phyloP scores from a whole-genome alignment of 1,139 yeast species.

The Kurtzmaniella quercitrusa region DNA sequence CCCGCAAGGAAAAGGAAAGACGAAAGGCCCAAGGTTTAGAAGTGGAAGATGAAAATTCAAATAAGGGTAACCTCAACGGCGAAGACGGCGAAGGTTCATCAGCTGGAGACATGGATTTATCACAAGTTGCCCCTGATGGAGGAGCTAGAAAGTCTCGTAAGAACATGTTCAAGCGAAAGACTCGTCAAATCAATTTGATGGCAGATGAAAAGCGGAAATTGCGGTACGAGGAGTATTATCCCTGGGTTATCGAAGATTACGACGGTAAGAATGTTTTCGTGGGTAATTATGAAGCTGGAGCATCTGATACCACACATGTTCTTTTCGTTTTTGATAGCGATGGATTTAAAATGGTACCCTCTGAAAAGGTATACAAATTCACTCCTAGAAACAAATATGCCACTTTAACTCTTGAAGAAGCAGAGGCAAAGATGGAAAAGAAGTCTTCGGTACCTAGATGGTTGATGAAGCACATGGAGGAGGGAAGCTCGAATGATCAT shows the following conservation, averaged over 20 bases:
- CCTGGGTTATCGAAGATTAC: constrained; percentile 97
- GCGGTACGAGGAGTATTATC: constrained; percentile 92
- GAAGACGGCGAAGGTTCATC: neutral
- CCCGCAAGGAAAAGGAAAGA: constrained; percentile 19
- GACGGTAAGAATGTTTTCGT: constrained; percentile 94
- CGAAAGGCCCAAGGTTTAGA: constrained; percentile 28
- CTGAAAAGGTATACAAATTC: constrained; percentile 88
- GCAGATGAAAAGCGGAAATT: constrained; percentile 79
- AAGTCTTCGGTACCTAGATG: constrained; percentile 82
- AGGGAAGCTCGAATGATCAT: constrained; percentile 41
- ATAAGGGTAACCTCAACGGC: neutral
- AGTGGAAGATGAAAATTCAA: constrained; percentile 8
- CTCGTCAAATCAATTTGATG: constrained; percentile 75
- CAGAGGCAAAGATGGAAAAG: constrained; percentile 91
- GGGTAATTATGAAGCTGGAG: constrained; percentile 94
- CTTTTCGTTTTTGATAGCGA: constrained; percentile 79
- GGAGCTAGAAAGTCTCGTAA: constrained; percentile 73
- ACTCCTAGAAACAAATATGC: constrained; percentile 93
- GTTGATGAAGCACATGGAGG: constrained; percentile 89
- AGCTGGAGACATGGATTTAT: constrained; percentile 43
- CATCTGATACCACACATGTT: constrained; percentile 76
- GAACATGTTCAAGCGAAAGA: constrained; percentile 68
- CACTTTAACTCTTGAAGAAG: constrained; percentile 91
- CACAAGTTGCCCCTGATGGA: constrained; percentile 90
- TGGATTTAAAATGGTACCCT: constrained; percentile 92